Evolutionary conservation across 2,329 filamentous ascomycete species (phyloP).

Genomic region (Beauveria bassiana): DNA sequence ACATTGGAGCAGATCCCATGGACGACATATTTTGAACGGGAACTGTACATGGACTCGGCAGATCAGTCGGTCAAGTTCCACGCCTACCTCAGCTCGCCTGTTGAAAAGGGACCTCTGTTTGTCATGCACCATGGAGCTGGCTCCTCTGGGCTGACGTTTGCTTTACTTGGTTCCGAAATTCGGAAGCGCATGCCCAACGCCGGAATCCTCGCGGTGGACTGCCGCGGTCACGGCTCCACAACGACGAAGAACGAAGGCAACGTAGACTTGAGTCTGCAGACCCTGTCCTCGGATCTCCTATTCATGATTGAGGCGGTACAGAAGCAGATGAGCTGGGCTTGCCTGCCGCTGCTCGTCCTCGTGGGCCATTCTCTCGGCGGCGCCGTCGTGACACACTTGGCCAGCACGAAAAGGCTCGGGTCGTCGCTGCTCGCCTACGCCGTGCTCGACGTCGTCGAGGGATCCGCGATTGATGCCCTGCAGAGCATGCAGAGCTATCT

Average conservation of each 20-base stretch:
- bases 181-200: slow-evolving; percentile 68
- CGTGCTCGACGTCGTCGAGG: slow-evolving; percentile 91
- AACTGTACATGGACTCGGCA: slow-evolving; percentile 61
- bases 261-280: slow-evolving; percentile 63
- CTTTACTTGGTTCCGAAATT: slow-evolving; percentile 69
- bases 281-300: slow-evolving; percentile 65
- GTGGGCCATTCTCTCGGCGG: slow-evolving; percentile 92
- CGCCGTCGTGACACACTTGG: slow-evolving; percentile 80
- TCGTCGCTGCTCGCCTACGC: slow-evolving; percentile 70
- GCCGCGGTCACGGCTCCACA: slow-evolving; percentile 76
- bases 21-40: slow-evolving; percentile 86
- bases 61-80: slow-evolving; percentile 58
- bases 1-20: slow-evolving; percentile 65
- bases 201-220: slow-evolving; percentile 79
- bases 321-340: slow-evolving; percentile 61
- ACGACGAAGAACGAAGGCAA: slow-evolving; percentile 32
- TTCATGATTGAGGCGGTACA: slow-evolving; percentile 62
- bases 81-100: slow-evolving; percentile 79
- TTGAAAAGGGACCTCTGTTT: slow-evolving; percentile 69
- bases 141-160: slow-evolving; percentile 88
- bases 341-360: slow-evolving; percentile 67
- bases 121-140: slow-evolving; percentile 93
- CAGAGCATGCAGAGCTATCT: slow-evolving; percentile 92
- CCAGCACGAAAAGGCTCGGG: slow-evolving; percentile 59
- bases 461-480: slow-evolving; percentile 89